Evolutionary conservation across 768 basidiomycete genomes (phyloP), one percentile per base, ranked within the genome.

Genomic region (Collybia mongolica): DNA sequence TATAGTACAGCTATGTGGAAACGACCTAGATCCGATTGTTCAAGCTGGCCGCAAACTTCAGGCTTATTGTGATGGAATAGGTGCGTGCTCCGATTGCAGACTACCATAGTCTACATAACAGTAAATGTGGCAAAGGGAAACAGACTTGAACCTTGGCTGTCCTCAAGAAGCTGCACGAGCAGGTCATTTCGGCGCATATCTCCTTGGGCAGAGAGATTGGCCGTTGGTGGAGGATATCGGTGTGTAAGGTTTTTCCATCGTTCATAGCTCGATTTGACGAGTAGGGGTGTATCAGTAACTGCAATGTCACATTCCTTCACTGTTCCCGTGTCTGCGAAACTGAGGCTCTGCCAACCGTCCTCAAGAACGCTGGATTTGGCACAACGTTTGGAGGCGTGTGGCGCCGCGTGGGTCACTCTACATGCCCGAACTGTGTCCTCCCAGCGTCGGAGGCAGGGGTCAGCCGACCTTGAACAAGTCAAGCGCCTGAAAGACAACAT

Each of bases 101-200:
- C 26, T 49, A 39, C 23, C 29, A 38, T 29, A 5, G 35, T 20
- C 1, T 11, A 18, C 22, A 19, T 32, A 19, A 15, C 40, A 52
- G 40, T 58, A 38, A 28, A 17, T 45, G 44, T 43, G 40, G 18
- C 42, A 46, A 63, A 62, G 52, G 38, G 29, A 18, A 35, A 39
- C 51, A 92, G 90, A 91, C 69, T 61, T 91, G 46, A 92, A 92
- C 63, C 76, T 91, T 9, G 90, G 90, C 14, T 92, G 90, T 62
- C 90, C 90, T 19, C 88, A 88, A 57, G 80, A 84, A 46, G 72
- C 76, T 20, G 88, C 89, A 11, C 72, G 74, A 32, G 77, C 84
- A 36, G 81, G 74, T 8, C 88, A 85, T 57, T 87, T 77, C 58
- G 90, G 89, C 2, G 87, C 83, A 15, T 92, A 90, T 60, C 72